phyloP scores from a whole-genome alignment of 257 asterid species.

The Coffea eugenioides region DNA sequence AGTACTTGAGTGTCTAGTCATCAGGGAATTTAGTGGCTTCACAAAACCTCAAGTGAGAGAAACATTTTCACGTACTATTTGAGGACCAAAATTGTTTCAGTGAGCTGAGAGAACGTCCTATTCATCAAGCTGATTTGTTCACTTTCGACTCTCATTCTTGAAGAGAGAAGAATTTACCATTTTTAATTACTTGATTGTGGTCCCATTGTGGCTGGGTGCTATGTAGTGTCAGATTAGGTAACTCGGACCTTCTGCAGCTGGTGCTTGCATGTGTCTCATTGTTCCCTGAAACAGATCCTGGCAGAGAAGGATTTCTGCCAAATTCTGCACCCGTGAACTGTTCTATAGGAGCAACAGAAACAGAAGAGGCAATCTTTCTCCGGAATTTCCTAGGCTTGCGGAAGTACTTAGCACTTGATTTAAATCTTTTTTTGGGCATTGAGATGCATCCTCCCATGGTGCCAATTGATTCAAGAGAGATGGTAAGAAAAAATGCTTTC shows the following conservation, averaged over 20 bases:
- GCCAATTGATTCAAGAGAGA: conserved; percentile 26
- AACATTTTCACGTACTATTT: background rate
- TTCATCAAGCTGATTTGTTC: background rate
- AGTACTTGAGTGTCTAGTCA: background rate
- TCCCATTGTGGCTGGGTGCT: conserved; percentile 26
- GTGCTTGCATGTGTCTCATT: conserved; percentile 15
- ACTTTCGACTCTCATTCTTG: background rate
- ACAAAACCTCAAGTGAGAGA: background rate
- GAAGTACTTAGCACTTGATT: conserved; percentile 49
- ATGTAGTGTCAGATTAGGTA: conserved; percentile 27
- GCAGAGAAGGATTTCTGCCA: conserved; percentile 22
- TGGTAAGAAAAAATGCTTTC: conserved; percentile 9
- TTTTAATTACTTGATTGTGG: conserved; percentile 25
- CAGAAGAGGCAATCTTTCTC: conserved; percentile 55
- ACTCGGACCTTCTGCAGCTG: conserved; percentile 30
- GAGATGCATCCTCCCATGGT: conserved; percentile 90
- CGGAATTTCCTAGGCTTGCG: conserved; percentile 51
- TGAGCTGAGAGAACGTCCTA: background rate
- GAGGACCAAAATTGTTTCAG: background rate
- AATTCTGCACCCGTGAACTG: conserved; percentile 29
- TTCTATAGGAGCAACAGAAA: conserved; percentile 47
- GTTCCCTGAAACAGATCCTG: conserved; percentile 33
- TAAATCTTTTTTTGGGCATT: conserved; percentile 51
- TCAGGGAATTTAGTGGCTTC: background rate
- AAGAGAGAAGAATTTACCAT: conserved; percentile 30